Conservation (phyloP, 176 grass and related monocot genomes). For the Oryza brachyantha region DNA sequence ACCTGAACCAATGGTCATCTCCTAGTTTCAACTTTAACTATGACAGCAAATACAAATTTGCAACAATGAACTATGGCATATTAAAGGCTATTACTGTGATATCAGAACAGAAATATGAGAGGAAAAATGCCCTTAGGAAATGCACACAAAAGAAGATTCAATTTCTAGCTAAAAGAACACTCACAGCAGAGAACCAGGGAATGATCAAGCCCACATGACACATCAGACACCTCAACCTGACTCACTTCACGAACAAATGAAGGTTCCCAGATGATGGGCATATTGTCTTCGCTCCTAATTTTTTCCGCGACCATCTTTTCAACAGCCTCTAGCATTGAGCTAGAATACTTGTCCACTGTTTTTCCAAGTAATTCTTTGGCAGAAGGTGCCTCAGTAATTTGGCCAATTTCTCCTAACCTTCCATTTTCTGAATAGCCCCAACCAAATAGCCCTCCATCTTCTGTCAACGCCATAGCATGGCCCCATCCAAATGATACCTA, state of each 20-base stretch:
- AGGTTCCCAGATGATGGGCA: slow-evolving; percentile 93
- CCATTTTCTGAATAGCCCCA: slow-evolving; percentile 89
- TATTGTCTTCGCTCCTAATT: slow-evolving; percentile 66
- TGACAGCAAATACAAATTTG: background rate
- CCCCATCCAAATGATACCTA: slow-evolving; percentile 96
- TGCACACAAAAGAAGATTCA: background rate
- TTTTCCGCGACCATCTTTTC: slow-evolving; percentile 79
- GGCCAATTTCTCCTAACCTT: slow-evolving; percentile 77
- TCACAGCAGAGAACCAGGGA: slow-evolving; percentile 73
- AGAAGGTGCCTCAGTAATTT: slow-evolving; percentile 30
- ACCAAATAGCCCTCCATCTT: slow-evolving; percentile 75
- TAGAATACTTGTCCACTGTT: slow-evolving; percentile 33
- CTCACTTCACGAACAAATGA: slow-evolving; percentile 58
- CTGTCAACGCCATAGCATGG: slow-evolving; percentile 72
- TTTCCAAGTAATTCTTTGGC: slow-evolving; percentile 34
- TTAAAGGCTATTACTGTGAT: background rate
- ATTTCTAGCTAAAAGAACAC: slow-evolving; percentile 29
- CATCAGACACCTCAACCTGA: slow-evolving; percentile 60
- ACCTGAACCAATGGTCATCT: background rate
- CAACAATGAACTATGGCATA: slow-evolving; percentile 1
- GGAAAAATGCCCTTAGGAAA: background rate
- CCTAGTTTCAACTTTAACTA: background rate
- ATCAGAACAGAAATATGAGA: background rate
- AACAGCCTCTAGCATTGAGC: slow-evolving; percentile 58
- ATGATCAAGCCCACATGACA: slow-evolving; percentile 91